Evolutionary conservation across 257 asterid species (phyloP).

Genomic region (Salvia rosmarinus): DNA sequence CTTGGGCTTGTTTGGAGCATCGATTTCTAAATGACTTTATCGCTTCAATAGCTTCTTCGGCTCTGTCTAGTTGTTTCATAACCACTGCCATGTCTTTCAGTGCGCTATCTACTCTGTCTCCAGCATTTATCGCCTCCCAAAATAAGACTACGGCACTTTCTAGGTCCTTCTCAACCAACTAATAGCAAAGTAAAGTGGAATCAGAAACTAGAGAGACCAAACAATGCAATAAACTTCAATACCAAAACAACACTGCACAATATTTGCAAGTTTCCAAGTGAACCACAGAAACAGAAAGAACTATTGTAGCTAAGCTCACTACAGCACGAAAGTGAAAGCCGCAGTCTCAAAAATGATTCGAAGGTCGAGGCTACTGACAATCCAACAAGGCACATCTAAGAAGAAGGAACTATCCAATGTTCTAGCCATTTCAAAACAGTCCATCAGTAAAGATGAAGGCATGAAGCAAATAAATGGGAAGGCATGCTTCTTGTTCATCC

Average conservation of each 20-base stretch:
- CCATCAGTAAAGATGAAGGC: not conserved
- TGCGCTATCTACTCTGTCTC: constrained; percentile 91
- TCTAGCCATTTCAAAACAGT: not conserved
- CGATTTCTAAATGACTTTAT: constrained; percentile 65
- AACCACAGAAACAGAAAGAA: not conserved
- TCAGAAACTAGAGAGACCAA: constrained; percentile 16
- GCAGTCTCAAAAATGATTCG: not conserved
- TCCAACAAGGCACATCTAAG: not conserved
- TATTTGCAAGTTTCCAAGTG: not conserved
- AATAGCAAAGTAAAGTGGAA: constrained; percentile 18
- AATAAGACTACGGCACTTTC: constrained; percentile 72
- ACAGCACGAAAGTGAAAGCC: not conserved
- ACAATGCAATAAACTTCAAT: not conserved
- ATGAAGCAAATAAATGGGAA: not conserved
- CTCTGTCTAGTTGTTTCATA: constrained; percentile 78
- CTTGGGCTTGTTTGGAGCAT: constrained; percentile 87
- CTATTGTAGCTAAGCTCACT: not conserved
- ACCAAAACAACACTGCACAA: not conserved
- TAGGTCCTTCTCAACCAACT: constrained; percentile 82
- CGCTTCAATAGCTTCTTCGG: constrained; percentile 93
- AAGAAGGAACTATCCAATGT: not conserved
- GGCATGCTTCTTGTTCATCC: not conserved
- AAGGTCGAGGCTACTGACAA: not conserved
- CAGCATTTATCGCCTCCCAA: constrained; percentile 82
- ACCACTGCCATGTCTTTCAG: constrained; percentile 95